Evolutionary conservation across 345 rosid genomes (phyloP).

Genomic region (Lagerstroemia speciosa): DNA sequence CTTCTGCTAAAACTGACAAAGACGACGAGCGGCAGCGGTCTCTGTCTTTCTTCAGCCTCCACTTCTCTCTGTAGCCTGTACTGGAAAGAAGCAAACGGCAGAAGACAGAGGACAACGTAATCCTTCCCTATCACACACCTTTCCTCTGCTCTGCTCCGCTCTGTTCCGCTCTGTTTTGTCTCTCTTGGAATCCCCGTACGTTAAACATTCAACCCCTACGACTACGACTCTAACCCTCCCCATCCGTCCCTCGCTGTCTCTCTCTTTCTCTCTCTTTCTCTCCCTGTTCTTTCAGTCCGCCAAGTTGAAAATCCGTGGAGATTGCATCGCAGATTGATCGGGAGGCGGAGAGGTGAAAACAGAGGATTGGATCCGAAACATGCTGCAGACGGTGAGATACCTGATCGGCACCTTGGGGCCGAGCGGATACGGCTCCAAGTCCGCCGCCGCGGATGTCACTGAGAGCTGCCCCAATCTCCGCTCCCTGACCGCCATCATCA

Average conservation of each 20-base stretch:
- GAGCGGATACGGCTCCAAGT: constrained; percentile 81
- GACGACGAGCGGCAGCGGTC: not conserved
- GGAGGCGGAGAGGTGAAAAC: not conserved
- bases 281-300: constrained; percentile 1
- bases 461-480: constrained; percentile 44
- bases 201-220: not conserved
- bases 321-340: not conserved
- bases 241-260: too few species aligned
- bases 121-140: not conserved
- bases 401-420: constrained; percentile 70
- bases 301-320: not conserved
- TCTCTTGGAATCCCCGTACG: not conserved
- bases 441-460: constrained; percentile 80
- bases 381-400: constrained; percentile 71
- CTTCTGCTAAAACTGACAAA: not conserved
- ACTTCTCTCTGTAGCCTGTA: not conserved
- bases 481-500: constrained; percentile 70
- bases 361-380: constrained; percentile 11
- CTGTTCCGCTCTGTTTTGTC: not conserved
- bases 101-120: not conserved
- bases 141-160: not conserved
- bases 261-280: not conserved
- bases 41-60: not conserved
- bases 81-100: not conserved
- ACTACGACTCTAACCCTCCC: not conserved